Percentiles rank a stretch among this genome's conserved stretches.
Conservation (phyloP, 306 rosid genomes). For the Comarum palustre region DNA sequence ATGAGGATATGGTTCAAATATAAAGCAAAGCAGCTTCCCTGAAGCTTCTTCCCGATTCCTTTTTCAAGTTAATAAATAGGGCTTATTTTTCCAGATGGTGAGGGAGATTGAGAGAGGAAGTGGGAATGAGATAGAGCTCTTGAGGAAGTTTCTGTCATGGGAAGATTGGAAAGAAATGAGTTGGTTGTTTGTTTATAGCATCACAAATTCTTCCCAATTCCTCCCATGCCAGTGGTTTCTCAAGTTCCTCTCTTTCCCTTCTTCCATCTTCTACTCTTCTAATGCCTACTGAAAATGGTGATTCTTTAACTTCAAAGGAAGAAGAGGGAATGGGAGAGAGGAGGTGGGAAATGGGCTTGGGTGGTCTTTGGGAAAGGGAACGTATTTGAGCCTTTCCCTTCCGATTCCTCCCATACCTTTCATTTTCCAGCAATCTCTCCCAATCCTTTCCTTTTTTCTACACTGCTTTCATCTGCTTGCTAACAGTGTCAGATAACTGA, state of each 20-base stretch:
- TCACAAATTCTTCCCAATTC: background rate
- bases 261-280: background rate
- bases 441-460: background rate
- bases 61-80: background rate
- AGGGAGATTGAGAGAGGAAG: background rate
- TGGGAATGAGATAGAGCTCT: background rate
- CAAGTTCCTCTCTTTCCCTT: conserved; percentile 10
- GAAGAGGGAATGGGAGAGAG: conserved; percentile 1
- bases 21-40: background rate
- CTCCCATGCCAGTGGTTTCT: conserved; percentile 5
- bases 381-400: background rate
- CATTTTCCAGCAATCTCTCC: conserved; percentile 5
- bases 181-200: background rate
- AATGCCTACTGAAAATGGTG: background rate
- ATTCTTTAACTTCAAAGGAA: background rate
- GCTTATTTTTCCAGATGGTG: background rate
- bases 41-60: background rate
- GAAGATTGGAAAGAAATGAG: background rate
- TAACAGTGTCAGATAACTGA: background rate
- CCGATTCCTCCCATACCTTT: background rate
- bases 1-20: no score
- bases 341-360: conserved; percentile 3
- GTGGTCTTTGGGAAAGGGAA: background rate
- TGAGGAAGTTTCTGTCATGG: conserved; percentile 11
- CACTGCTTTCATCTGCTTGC: background rate